phyloP scores from a whole-genome alignment of 2,329 filamentous ascomycete genomes.

The Verticillium longisporum region DNA sequence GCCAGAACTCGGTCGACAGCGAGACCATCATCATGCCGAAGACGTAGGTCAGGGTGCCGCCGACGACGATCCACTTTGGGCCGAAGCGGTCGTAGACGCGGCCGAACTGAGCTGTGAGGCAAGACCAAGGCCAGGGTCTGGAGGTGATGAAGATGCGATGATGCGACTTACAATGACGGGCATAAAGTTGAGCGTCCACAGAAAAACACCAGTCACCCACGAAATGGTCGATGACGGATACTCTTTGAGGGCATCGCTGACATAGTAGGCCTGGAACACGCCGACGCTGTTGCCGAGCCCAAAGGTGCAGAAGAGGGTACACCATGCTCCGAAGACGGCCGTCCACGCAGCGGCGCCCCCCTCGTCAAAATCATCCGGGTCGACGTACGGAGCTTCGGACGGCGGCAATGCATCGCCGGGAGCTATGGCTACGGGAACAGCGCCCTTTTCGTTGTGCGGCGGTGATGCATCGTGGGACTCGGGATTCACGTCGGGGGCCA shows the following conservation, averaged over 20 bases:
- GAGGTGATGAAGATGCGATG: conserved; percentile 2
- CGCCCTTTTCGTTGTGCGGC: not conserved
- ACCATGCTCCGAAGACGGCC: conserved; percentile 42
- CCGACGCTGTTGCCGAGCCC: conserved; percentile 39
- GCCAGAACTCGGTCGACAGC: conserved; percentile 37
- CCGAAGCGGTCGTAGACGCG: conserved; percentile 60
- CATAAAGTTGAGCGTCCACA: conserved; percentile 42
- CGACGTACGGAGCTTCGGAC: conserved; percentile 6
- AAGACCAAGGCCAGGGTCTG: not conserved
- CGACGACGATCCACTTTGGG: conserved; percentile 47
- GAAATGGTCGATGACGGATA: conserved; percentile 46
- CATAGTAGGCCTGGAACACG: conserved; percentile 54
- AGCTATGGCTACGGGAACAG: not conserved
- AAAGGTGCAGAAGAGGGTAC: conserved; percentile 35
- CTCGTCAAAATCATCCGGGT: conserved; percentile 50
- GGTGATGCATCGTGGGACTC: not conserved
- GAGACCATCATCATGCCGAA: conserved; percentile 61
- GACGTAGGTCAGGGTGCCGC: conserved; percentile 50
- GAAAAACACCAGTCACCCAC: conserved; percentile 53
- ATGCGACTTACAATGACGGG: conserved; percentile 33
- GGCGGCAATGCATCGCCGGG: not conserved
- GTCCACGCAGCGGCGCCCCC: conserved; percentile 52
- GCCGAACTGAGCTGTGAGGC: conserved; percentile 33
- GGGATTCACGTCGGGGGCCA: not conserved
- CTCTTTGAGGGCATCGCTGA: conserved; percentile 35